Conservation (phyloP, 2,329 filamentous ascomycete species). For the Aspergillus sp. region DNA sequence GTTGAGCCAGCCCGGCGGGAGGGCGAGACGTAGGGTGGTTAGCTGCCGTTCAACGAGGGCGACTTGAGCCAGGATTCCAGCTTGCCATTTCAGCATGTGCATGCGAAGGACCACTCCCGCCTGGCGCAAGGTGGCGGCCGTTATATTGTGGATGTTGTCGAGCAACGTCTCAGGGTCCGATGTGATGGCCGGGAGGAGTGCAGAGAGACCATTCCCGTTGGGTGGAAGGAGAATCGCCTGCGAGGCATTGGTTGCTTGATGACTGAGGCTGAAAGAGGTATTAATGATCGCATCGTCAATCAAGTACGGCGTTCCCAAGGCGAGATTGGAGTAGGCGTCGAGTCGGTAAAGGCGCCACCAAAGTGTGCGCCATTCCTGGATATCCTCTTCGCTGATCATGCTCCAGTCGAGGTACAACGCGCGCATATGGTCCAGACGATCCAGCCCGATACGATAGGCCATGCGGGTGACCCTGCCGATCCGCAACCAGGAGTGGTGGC, state of each 20-base stretch:
- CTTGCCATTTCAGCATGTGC: background rate
- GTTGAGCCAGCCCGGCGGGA: slow-evolving; percentile 38
- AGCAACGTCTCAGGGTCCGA: slow-evolving; percentile 6
- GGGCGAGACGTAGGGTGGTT: slow-evolving; percentile 25
- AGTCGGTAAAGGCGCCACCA: slow-evolving; percentile 46
- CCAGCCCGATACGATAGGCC: slow-evolving; percentile 39
- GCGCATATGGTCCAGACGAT: slow-evolving; percentile 39
- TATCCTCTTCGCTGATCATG: slow-evolving; percentile 32
- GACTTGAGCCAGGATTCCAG: background rate
- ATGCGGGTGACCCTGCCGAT: slow-evolving; percentile 39
- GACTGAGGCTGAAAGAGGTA: background rate
- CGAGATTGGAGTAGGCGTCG: slow-evolving; percentile 43
- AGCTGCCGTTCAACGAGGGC: slow-evolving; percentile 10
- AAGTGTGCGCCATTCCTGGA: slow-evolving; percentile 41
- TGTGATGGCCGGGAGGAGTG: slow-evolving; percentile 7
- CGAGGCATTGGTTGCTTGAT: too few species aligned
- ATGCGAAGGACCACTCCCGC: slow-evolving; percentile 1
- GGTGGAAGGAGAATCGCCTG: background rate
- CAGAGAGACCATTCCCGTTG: background rate
- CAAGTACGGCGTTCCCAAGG: slow-evolving; percentile 26
- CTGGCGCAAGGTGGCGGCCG: slow-evolving; percentile 10
- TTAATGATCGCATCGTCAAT: slow-evolving; percentile 17
- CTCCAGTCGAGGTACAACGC: slow-evolving; percentile 31
- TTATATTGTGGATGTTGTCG: background rate
- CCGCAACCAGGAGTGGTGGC: slow-evolving; percentile 38